Evolutionary conservation across 1,139 yeast species (phyloP).

Genomic region (Lodderomyces orthopsilosis): DNA sequence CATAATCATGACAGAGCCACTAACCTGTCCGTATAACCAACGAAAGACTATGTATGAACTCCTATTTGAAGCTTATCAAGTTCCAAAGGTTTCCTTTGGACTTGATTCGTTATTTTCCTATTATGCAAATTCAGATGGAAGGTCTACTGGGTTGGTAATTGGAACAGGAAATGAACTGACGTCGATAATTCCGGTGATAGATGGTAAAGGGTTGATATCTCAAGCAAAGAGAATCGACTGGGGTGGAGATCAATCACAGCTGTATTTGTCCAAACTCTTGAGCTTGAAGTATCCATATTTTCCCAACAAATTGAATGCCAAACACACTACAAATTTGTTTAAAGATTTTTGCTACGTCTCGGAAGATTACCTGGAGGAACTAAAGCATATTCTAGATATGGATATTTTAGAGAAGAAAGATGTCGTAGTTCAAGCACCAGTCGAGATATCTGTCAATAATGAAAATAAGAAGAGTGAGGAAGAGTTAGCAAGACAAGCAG

Average conservation of each 20-base stretch:
- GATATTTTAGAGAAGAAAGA: slow-evolving; percentile 66
- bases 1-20: slow-evolving; percentile 73
- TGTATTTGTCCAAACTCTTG: slow-evolving; percentile 60
- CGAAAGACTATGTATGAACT: slow-evolving; percentile 75
- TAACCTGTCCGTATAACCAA: slow-evolving; percentile 69
- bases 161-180: slow-evolving; percentile 84
- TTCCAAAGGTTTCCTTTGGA: slow-evolving; percentile 75
- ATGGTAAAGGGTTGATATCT: slow-evolving; percentile 61
- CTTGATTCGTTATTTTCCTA: slow-evolving; percentile 79
- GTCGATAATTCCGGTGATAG: slow-evolving; percentile 73
- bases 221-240: slow-evolving; percentile 83
- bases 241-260: slow-evolving; percentile 81
- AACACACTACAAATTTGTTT: slow-evolving; percentile 66
- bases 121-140: slow-evolving; percentile 44
- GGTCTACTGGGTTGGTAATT: slow-evolving; percentile 64
- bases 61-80: slow-evolving; percentile 75
- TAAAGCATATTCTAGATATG: slow-evolving; percentile 55
- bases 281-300: slow-evolving; percentile 88
- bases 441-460: slow-evolving; percentile 44
- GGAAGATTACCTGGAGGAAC: slow-evolving; percentile 62
- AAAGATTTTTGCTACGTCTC: slow-evolving; percentile 81
- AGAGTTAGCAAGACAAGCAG: slow-evolving; percentile 73
- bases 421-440: slow-evolving; percentile 79
- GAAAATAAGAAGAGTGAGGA: slow-evolving; percentile 80
- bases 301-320: slow-evolving; percentile 65